These are phyloP conservation scores for Sarocladiaceae sp. DNA, from an alignment of 2,329 filamentous ascomycete species.

Conservation along the genomic window DNA sequence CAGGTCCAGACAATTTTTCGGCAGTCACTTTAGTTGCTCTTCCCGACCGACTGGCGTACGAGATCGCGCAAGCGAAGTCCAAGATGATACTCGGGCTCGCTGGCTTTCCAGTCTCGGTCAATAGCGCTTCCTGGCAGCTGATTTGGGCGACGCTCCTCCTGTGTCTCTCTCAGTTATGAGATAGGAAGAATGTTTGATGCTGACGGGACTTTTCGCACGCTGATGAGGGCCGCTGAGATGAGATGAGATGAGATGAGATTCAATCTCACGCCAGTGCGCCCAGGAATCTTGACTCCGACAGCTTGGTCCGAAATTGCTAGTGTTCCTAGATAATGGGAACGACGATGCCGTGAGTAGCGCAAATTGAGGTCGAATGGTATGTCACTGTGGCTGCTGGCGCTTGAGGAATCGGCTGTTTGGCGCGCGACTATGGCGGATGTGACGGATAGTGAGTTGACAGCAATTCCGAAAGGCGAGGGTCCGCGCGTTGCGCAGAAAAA, in stretches of 20 bases:
- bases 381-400: background rate
- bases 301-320: background rate
- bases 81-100: no score
- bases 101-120: no score
- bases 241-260: background rate
- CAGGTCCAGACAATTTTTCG: no score
- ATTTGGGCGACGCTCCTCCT: no score
- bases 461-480: background rate
- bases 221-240: background rate
- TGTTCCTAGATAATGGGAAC: background rate
- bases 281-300: background rate
- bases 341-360: background rate
- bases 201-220: no score
- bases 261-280: background rate
- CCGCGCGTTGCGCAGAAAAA: background rate
- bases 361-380: background rate
- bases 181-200: no score
- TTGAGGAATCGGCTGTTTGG: constrained; percentile 5
- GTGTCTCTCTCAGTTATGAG: no score
- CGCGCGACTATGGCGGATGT: constrained; percentile 9
- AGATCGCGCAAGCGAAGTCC: no score
- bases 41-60: no score
- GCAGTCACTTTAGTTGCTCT: no score
- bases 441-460: background rate
- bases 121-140: no score